Base-by-base conservation (phyloP, 306 rosid genomes). In the Castanea sativa region DNA sequence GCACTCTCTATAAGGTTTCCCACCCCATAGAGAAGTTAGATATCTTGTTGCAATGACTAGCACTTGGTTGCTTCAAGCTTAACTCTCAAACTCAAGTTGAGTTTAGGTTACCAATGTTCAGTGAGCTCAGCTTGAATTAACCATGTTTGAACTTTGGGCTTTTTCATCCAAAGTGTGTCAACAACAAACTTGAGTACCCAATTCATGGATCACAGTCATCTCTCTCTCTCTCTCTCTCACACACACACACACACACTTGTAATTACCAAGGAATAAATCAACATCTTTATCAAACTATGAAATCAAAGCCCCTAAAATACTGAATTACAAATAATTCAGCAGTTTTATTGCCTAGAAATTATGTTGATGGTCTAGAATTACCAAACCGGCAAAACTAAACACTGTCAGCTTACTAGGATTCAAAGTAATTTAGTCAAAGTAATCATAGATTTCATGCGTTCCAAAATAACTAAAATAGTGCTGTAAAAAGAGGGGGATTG, bases 401-500 rank as follows among this genome's bases (percentile, higher is more conserved):
- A 6, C 0, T 8, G 49, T 32, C 51, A 33, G 19, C 51, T 32
- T 65, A 32, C 25, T 5, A 60, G 67, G 19, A 60, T 60, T 60
- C 33, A 21, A 60, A 60, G 35, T 10, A 60, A 60, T 11, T 60
- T 25, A 21, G 18, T 25, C 16, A 60, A 12, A 21, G 11, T 12
- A n/a, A 21, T 25, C 12, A 10, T 30, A 60, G 27, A 23, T 60
- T 12, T 23, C 67, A 38, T 38, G 45, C 1, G 18, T 60, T 23
- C 67, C 45, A 38, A 38, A 38, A 38, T 59, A 9, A 57, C 41
- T 18, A 29, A 55, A 61, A 49, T 49, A 53, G 59, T 45, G 71
- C 79, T 33, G 49, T 41, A 41, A 65, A 85, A 68, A 27, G 38
- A 76, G 63, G n/a, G 58, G 69, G 55, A 83, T 59, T 12, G 63